phyloP scores from a whole-genome alignment of 306 rosid genomes.

The Leucaena leucocephala region DNA sequence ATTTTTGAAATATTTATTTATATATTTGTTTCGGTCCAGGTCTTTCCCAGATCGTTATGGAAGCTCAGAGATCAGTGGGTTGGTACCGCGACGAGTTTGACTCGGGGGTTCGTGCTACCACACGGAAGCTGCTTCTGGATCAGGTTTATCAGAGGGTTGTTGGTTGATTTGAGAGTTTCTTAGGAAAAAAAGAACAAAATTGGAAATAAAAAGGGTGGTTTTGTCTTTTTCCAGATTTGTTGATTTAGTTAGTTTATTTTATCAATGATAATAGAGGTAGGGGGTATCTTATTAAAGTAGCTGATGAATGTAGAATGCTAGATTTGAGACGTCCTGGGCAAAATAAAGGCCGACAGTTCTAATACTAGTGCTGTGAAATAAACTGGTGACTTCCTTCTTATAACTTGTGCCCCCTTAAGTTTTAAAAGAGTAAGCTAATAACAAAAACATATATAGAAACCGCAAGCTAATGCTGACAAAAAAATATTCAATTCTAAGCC shows the following conservation, averaged over 20 bases:
- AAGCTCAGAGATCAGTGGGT: slow-evolving; percentile 72
- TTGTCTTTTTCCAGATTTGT: neutral
- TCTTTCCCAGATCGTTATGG: slow-evolving; percentile 62
- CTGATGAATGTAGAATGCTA: slow-evolving; percentile 5
- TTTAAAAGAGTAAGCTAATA: neutral
- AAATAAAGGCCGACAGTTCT: neutral
- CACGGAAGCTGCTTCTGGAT: slow-evolving; percentile 35
- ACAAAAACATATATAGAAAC: neutral
- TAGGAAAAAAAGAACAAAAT: too few relatives aligned
- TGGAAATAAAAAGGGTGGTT: neutral
- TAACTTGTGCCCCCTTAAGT: neutral
- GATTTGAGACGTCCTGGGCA: neutral
- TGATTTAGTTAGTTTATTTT: slow-evolving; percentile 16
- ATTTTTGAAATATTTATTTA: neutral
- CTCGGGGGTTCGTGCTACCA: slow-evolving; percentile 19
- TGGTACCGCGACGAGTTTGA: slow-evolving; percentile 49
- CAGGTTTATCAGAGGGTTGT: neutral
- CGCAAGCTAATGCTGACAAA: neutral
- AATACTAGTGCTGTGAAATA: neutral
- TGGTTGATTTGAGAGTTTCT: slow-evolving; percentile 1
- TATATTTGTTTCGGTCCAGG: slow-evolving; percentile 40
- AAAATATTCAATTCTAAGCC: neutral
- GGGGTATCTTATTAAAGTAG: slow-evolving; percentile 25
- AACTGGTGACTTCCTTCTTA: slow-evolving; percentile 1
- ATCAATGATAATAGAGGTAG: slow-evolving; percentile 2